A percentile compares a stretch with the other conserved stretches of the same genome.
Evolutionary conservation across 768 basidiomycete genomes (phyloP).

Genomic region (Candolleomyces eurysporus): DNA sequence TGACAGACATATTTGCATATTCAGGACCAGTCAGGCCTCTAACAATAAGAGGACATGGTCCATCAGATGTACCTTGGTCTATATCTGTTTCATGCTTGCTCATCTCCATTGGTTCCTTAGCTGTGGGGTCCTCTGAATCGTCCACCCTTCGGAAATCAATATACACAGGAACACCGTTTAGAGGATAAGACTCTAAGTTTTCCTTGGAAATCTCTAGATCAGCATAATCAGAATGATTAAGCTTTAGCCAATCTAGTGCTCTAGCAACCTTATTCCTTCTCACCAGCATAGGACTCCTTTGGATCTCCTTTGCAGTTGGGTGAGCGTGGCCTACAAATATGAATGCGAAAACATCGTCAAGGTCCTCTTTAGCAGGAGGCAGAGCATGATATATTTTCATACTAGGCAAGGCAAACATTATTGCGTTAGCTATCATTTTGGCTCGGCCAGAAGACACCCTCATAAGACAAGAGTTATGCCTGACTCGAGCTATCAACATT

Average conservation of each 20-base stretch:
- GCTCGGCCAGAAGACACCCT: not conserved
- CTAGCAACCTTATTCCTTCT: not conserved
- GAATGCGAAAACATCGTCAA: not conserved
- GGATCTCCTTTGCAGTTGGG: not conserved
- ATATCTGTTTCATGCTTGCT: not conserved
- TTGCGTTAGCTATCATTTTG: not conserved
- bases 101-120: not conserved
- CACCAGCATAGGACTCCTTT: not conserved
- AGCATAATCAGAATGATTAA: conserved; percentile 1
- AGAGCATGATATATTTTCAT: not conserved
- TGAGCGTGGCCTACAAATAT: not conserved
- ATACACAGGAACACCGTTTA: not conserved
- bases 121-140: not conserved
- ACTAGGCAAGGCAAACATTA: not conserved
- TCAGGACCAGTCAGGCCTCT: not conserved
- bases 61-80: not conserved
- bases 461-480: not conserved
- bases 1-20: not conserved
- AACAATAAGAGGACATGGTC: not conserved
- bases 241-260: not conserved
- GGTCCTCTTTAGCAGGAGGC: not conserved
- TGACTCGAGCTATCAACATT: not conserved
- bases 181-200: not conserved
- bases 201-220: not conserved
- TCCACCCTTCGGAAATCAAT: not conserved